These are phyloP conservation scores for Trypanosoma boissoni DNA, from an alignment of 208 protist species.

Conservation along the genomic window DNA sequence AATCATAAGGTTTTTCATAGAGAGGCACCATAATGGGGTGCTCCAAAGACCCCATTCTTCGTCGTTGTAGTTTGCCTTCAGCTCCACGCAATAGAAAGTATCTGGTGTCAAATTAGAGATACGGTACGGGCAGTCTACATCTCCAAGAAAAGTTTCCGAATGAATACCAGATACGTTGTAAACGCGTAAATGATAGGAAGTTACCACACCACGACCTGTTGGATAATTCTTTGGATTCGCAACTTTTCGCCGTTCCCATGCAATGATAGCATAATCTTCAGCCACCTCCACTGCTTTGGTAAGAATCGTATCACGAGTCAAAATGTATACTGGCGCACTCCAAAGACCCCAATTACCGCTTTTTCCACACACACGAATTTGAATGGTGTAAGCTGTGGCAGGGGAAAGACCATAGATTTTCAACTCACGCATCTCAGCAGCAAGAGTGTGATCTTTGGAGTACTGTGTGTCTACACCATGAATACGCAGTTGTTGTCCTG, in stretches of 20 bases:
- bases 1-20: conserved; percentile 86
- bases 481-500: conserved; percentile 88
- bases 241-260: conserved; percentile 83
- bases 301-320: conserved; percentile 85
- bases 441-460: conserved; percentile 80
- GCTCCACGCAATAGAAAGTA: conserved; percentile 90
- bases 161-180: conserved; percentile 71
- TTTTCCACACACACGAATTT: conserved; percentile 79
- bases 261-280: conserved; percentile 84
- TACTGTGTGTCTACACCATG: conserved; percentile 74
- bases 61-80: conserved; percentile 93
- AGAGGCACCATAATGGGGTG: conserved; percentile 86
- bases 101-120: conserved; percentile 78
- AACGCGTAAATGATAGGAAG: conserved; percentile 88
- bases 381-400: conserved; percentile 85
- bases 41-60: conserved; percentile 93
- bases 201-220: conserved; percentile 80
- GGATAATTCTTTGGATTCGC: conserved; percentile 79
- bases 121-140: conserved; percentile 87
- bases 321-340: conserved; percentile 73
- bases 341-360: conserved; percentile 88
- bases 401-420: conserved; percentile 86
- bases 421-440: conserved; percentile 73
- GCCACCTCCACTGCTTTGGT: conserved; percentile 85
- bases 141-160: conserved; percentile 82